phyloP scores from a whole-genome alignment of 768 basidiomycete genomes.

The Boletus vermiculosoides region DNA sequence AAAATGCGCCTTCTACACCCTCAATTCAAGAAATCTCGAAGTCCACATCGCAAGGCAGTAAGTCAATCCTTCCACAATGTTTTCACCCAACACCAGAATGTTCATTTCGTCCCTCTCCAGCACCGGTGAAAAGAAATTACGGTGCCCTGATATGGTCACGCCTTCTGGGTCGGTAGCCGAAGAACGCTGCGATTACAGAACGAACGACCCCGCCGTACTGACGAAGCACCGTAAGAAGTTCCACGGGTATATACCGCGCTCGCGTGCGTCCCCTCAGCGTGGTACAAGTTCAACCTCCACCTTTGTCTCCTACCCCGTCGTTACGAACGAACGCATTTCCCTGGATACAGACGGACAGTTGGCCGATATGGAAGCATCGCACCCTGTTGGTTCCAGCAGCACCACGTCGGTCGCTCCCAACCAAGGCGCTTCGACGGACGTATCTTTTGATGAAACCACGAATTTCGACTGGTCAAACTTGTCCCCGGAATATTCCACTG shows the following conservation, averaged over 20 bases:
- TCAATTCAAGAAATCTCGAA: slow-evolving; percentile 1
- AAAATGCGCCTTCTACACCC: slow-evolving; percentile 8
- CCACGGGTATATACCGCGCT: slow-evolving; percentile 15
- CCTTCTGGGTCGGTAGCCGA: too few relatives aligned
- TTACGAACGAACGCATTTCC: neutral
- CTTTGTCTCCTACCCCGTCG: neutral
- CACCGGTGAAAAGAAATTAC: slow-evolving; percentile 10
- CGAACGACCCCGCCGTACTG: slow-evolving; percentile 16
- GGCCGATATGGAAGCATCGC: neutral
- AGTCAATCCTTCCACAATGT: neutral
- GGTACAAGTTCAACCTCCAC: too few relatives aligned
- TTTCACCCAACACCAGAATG: neutral
- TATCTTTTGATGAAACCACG: too few relatives aligned
- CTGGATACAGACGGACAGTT: too few relatives aligned
- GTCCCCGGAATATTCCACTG: too few relatives aligned
- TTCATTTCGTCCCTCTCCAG: neutral
- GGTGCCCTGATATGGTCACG: slow-evolving; percentile 5
- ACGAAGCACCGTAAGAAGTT: slow-evolving; percentile 12
- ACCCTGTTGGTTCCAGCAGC: neutral
- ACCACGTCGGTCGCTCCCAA: neutral
- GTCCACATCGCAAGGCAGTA: slow-evolving; percentile 13
- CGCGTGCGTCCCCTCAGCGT: neutral
- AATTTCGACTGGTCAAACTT: neutral
- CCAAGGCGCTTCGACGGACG: neutral
- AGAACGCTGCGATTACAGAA: slow-evolving; percentile 5